Evolutionary conservation across 2,329 filamentous ascomycete genomes (phyloP), one percentile per base, ranked within the genome.

Genomic region (Exophiala phaeomuriformis): DNA sequence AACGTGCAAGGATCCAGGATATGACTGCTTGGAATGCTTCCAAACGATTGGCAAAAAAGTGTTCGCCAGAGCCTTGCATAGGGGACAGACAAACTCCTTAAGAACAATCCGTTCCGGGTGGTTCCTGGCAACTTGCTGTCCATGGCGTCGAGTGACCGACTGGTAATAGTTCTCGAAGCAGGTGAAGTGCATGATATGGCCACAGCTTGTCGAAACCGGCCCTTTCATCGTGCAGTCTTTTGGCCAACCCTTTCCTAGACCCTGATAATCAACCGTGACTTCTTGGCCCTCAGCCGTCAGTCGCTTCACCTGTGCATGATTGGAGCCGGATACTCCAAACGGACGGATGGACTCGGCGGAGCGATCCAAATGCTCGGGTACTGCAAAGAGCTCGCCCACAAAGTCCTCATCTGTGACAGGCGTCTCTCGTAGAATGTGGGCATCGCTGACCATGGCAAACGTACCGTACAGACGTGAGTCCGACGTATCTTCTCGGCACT

Each of bases 181-280:
- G 62, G 81, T 83, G 68, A 88, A 97, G 69, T 98, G 93, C 93
- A 98, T 98, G 65, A 98, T 94, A 68, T 98, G 93, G 2, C 93
- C 93, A 69, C 93, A 98, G 6, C 91, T 89, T 35, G 87, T 88
- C 7, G 90, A 88, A 1, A 97, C 85, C 0, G 91, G 87, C 0
- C 90, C 93, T 12, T 80, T 76, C 30, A 79, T 77, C 33, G 82
- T 82, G 39, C 82, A 77, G 6, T 78, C 75, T 4, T 83, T 77
- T 2, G 88, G 85, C 65, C 95, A 98, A 0, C 93, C 93, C 69
- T 90, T 94, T 32, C 91, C 90, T 45, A 98, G 80, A 4, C 84
- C 84, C 69, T 95, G 86, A 46, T 86, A 82, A 67, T 94, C 89
- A 3, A 82, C 80, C 35, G 81, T 75, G 45, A 91, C 83, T 37